Conservation (phyloP, 352 stramenopile species). For the Thalassiosira livingstoniorum region DNA sequence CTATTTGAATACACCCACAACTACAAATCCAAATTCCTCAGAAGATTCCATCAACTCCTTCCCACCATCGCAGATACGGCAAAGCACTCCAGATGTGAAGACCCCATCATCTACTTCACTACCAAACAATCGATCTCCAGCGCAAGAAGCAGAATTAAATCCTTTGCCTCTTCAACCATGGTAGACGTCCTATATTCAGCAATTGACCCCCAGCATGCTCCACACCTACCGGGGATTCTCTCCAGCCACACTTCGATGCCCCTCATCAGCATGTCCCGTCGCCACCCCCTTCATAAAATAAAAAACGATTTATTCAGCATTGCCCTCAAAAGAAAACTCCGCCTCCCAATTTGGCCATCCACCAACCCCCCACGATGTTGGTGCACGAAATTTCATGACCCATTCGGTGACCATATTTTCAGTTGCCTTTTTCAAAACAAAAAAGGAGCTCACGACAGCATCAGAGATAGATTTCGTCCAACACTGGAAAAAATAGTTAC, state of each 20-base stretch:
- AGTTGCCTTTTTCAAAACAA: conserved; percentile 4
- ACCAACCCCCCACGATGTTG: background rate
- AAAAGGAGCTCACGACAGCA: conserved; percentile 11
- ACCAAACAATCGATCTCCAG: too few relatives aligned
- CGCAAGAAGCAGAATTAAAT: too few relatives aligned
- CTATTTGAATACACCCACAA: conserved; percentile 1
- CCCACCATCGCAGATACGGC: conserved; percentile 14
- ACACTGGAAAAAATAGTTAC: background rate
- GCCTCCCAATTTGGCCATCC: conserved; percentile 7
- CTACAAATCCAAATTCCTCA: conserved; percentile 13
- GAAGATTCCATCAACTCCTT: conserved; percentile 22
- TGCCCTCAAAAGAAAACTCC: conserved; percentile 8
- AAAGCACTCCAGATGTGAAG: too few relatives aligned
- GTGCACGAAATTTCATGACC: conserved; percentile 1
- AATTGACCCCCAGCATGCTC: too few relatives aligned
- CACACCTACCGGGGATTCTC: background rate
- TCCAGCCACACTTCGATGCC: background rate
- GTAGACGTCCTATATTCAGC: too few relatives aligned
- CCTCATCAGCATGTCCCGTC: background rate
- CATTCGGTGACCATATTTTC: conserved; percentile 8
- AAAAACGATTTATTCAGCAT: background rate
- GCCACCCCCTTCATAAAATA: too few relatives aligned
- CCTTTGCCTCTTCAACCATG: too few relatives aligned
- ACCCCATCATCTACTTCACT: too few relatives aligned
- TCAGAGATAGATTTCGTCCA: background rate